These are phyloP conservation scores for Sanghuangporus baumii DNA, from an alignment of 1,284 basidiomycete species.

Conservation along the genomic window DNA sequence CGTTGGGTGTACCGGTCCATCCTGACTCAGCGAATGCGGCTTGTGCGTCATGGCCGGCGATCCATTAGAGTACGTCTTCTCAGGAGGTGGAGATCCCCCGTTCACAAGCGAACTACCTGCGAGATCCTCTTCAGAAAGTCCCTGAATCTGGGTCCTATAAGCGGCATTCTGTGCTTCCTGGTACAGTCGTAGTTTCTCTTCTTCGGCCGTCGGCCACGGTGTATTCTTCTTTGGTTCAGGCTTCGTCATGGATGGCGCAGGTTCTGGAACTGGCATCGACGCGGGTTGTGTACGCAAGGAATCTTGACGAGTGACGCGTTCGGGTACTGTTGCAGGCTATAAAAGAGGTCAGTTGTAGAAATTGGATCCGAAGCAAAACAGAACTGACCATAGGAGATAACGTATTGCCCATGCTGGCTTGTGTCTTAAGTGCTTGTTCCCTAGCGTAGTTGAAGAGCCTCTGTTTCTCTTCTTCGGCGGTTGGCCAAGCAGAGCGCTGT, in stretches of 20 bases:
- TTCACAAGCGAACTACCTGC: background rate
- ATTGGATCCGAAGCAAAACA: background rate
- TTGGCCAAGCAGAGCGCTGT: slow-evolving; percentile 41
- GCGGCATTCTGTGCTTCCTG: slow-evolving; percentile 18
- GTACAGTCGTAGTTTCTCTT: slow-evolving; percentile 21
- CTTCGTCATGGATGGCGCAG: background rate
- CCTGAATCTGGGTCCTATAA: slow-evolving; percentile 12
- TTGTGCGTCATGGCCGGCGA: background rate
- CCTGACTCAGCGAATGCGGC: background rate
- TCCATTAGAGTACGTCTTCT: slow-evolving; percentile 4
- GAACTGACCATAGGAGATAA: slow-evolving; percentile 9
- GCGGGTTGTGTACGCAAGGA: background rate
- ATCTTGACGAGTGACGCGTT: background rate
- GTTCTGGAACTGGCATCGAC: slow-evolving; percentile 6
- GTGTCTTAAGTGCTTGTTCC: slow-evolving; percentile 25
- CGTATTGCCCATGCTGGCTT: slow-evolving; percentile 14
- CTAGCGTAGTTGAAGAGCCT: slow-evolving; percentile 60
- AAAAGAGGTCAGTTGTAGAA: background rate
- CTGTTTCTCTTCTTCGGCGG: slow-evolving; percentile 70
- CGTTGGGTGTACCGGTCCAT: background rate
- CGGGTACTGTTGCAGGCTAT: background rate
- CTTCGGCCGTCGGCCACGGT: slow-evolving; percentile 20
- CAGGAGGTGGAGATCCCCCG: slow-evolving; percentile 9
- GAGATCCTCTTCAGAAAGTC: background rate
- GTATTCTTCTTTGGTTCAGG: background rate